Evolutionary conservation across 2,329 filamentous ascomycete genomes (phyloP).

Genomic region (Colletotrichum caudatum): DNA sequence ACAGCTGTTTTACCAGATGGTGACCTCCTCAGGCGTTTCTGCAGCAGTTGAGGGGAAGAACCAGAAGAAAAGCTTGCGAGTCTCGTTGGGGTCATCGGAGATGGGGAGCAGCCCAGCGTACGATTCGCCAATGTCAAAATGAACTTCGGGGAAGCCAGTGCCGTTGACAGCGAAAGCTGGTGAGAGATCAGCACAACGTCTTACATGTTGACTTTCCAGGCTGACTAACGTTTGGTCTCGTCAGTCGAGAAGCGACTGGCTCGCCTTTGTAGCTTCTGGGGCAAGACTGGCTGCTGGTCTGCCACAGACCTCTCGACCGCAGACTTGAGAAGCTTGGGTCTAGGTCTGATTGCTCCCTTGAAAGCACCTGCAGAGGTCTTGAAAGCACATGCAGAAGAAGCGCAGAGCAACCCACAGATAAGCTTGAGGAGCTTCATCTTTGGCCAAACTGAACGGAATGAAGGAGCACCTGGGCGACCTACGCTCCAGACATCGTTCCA

Average conservation of each 20-base stretch:
- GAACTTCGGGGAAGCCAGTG: constrained; percentile 73
- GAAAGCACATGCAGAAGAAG: constrained; percentile 12
- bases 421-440: constrained; percentile 20
- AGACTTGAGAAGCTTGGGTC: neutral
- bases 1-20: constrained; percentile 62
- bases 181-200: neutral
- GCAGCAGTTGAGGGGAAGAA: constrained; percentile 71
- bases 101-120: constrained; percentile 74
- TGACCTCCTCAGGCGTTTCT: constrained; percentile 66
- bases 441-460: constrained; percentile 1
- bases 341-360: neutral
- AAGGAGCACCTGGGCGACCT: neutral
- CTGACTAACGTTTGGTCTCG: constrained; percentile 42
- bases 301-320: constrained; percentile 4
- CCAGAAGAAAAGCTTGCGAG: constrained; percentile 71
- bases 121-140: constrained; percentile 76
- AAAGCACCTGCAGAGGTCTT: constrained; percentile 10
- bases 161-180: constrained; percentile 71
- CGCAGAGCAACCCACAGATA: constrained; percentile 17
- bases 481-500: neutral
- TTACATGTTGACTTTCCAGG: neutral
- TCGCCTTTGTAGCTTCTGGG: constrained; percentile 27
- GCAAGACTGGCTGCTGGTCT: neutral
- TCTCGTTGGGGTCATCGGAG: constrained; percentile 60
- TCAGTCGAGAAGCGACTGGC: constrained; percentile 40